These are phyloP conservation scores for Cercospora zeae-maydis DNA, from an alignment of 2,329 filamentous ascomycete genomes.

Conservation along the genomic window DNA sequence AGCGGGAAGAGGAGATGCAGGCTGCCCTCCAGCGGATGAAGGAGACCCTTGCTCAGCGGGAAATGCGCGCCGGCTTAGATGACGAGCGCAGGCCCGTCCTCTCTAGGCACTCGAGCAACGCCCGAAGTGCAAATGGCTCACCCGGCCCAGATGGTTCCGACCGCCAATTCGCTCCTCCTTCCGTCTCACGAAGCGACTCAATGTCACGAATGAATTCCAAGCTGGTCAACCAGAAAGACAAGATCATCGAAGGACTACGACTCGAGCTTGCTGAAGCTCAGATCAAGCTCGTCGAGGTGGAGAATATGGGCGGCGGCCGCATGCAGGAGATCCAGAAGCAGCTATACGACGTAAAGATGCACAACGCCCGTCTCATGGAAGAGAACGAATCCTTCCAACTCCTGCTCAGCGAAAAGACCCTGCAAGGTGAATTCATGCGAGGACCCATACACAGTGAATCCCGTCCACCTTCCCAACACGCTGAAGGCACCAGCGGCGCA, in stretches of 20 bases:
- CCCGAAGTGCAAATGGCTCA: slow-evolving; percentile 41
- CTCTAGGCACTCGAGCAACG: slow-evolving; percentile 33
- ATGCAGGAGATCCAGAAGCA: slow-evolving; percentile 86
- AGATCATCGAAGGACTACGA: slow-evolving; percentile 86
- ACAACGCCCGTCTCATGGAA: slow-evolving; percentile 93
- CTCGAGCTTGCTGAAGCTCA: slow-evolving; percentile 92
- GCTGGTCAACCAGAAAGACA: slow-evolving; percentile 89
- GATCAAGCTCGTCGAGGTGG: slow-evolving; percentile 90
- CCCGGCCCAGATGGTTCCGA: slow-evolving; percentile 59
- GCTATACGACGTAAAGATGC: slow-evolving; percentile 88
- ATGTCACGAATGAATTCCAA: slow-evolving; percentile 66
- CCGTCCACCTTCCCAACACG: slow-evolving; percentile 49
- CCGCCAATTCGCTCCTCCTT: slow-evolving; percentile 72
- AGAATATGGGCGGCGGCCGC: slow-evolving; percentile 85
- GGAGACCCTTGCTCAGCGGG: slow-evolving; percentile 77
- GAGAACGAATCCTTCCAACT: slow-evolving; percentile 98
- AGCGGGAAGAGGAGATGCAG: slow-evolving; percentile 86
- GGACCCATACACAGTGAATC: slow-evolving; percentile 43
- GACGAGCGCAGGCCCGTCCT: slow-evolving; percentile 53
- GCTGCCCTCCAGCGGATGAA: slow-evolving; percentile 86
- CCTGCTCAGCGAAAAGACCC: slow-evolving; percentile 86
- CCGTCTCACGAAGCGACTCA: slow-evolving; percentile 81
- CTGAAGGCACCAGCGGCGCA: slow-evolving; percentile 36
- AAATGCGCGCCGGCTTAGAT: slow-evolving; percentile 51
- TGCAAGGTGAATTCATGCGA: slow-evolving; percentile 72